Base-by-base conservation (phyloP, 2,329 filamentous ascomycete species). In the Curvularia lunata region DNA sequence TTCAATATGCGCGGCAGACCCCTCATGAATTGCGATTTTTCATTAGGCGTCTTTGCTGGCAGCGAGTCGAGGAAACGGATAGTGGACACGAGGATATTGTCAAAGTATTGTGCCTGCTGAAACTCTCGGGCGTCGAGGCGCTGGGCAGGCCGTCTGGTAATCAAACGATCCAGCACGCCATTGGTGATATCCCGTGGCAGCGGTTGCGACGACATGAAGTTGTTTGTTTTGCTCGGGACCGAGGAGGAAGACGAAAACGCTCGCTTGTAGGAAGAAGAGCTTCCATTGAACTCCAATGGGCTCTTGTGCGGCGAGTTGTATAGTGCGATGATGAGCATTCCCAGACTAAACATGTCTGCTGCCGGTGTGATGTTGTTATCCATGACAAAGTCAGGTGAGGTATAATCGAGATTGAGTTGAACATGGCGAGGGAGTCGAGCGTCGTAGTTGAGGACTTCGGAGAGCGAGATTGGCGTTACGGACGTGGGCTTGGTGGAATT, bases 221-320 rank as follows among this genome's bases (percentile, higher is more conserved):
- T 91, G 80, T 99, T 99, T 63, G 80, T 85, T 47, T 86, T 82
- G 12, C 89, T 91, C 0, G 95, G 95, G 6, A 92, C 86, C 3
- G 88, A 88, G 0, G 91, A 90, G 0, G 91, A 88, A 2, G 89
- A 90, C 40, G 87, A 85, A 71, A 98, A 93, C 0, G 93, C 77
- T 50, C 92, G 86, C 76, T 94, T 96, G 77, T 97, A 99, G 0
- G 90, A 86, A 3, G 91, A 91, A 10, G 91, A 76, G 66, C 91
- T 97, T 45, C 88, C 88, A 69, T 94, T 89, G 10, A 89, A 86
- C 71, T 96, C 90, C 50, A 99, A 78, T 1, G 95, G 95, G 16
- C 94, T 98, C 23, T 80, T 83, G 77, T 97, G 95, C 4, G 95
- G 95, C n/a, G 89, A 92, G 75, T 97, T 97, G 78, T 98, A 98